Evolutionary conservation across 2,329 filamentous ascomycete species (phyloP).

Genomic region (Botryotinia narcissicola): DNA sequence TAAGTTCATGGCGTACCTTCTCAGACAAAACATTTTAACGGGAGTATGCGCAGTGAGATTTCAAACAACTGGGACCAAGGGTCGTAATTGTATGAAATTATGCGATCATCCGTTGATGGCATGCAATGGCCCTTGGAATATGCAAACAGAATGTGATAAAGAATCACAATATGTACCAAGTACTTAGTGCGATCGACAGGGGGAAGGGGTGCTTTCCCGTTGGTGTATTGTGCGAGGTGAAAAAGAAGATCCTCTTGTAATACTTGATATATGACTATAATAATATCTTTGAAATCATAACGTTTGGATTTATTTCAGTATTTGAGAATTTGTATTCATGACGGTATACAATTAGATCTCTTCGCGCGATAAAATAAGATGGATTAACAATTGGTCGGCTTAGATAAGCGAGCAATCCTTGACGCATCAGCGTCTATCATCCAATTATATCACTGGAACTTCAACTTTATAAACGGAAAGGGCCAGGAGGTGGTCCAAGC

Average conservation of each 20-base stretch:
- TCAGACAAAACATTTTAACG: conserved; percentile 57
- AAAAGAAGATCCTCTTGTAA: not conserved
- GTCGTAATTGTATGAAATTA: conserved; percentile 23
- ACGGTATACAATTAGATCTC: not conserved
- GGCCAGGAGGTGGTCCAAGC: not conserved
- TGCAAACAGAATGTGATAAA: conserved; percentile 11
- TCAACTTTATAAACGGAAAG: not conserved
- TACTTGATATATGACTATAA: not conserved
- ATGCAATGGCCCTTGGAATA: conserved; percentile 10
- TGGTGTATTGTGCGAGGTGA: not conserved
- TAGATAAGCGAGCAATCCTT: not conserved
- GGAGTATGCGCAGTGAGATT: not conserved
- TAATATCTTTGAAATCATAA: not conserved
- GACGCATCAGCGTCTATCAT: not conserved
- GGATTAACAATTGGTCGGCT: not conserved
- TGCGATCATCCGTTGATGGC: conserved; percentile 29
- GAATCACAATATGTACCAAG: conserved; percentile 2
- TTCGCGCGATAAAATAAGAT: not conserved
- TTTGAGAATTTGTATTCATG: not conserved
- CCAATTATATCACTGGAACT: not conserved
- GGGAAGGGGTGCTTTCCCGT: not conserved
- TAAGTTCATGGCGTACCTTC: conserved; percentile 47
- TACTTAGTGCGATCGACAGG: not conserved
- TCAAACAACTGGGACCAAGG: not conserved
- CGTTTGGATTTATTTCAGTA: not conserved